Percentiles rank a stretch among this genome's conserved stretches.
Evolutionary conservation across 352 stramenopile genomes (phyloP).

Genomic region (Globisporangium spinosum): DNA sequence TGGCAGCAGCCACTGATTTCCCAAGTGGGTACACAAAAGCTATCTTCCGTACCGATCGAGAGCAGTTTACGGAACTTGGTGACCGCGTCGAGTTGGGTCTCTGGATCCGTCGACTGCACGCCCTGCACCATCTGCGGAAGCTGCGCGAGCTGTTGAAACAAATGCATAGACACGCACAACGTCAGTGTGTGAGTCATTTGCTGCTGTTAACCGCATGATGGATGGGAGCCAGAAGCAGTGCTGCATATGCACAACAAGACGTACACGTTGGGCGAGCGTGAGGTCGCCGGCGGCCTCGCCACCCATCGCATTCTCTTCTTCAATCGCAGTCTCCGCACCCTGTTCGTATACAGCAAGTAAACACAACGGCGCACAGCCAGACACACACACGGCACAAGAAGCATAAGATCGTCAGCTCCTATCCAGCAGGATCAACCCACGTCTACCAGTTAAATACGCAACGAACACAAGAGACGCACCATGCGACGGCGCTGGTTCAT

Average conservation of each 20-base stretch:
- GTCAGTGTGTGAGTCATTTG: constrained; percentile 12
- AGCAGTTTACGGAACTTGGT: constrained; percentile 98
- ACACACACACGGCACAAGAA: constrained; percentile 12
- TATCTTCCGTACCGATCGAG: constrained; percentile 86
- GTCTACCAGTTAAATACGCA: neutral
- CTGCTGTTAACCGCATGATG: neutral
- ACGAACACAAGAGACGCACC: constrained; percentile 30
- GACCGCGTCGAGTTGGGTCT: constrained; percentile 93
- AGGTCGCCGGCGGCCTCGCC: constrained; percentile 40
- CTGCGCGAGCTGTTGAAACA: constrained; percentile 83
- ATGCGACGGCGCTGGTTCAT: constrained; percentile 85
- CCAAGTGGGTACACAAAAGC: neutral
- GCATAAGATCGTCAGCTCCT: constrained; percentile 4
- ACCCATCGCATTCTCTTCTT: constrained; percentile 25
- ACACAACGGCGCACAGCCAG: neutral
- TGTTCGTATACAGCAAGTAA: neutral
- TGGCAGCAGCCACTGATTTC: neutral
- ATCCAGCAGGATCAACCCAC: neutral
- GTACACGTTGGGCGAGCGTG: constrained; percentile 54
- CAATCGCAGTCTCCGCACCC: constrained; percentile 25
- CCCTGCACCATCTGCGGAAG: constrained; percentile 93
- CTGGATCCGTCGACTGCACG: constrained; percentile 90
- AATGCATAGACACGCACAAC: neutral
- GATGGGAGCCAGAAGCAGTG: neutral
- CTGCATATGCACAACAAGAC: neutral